Conservation (phyloP, 2,329 filamentous ascomycete species). For the Talaromyces amestolkiae region DNA sequence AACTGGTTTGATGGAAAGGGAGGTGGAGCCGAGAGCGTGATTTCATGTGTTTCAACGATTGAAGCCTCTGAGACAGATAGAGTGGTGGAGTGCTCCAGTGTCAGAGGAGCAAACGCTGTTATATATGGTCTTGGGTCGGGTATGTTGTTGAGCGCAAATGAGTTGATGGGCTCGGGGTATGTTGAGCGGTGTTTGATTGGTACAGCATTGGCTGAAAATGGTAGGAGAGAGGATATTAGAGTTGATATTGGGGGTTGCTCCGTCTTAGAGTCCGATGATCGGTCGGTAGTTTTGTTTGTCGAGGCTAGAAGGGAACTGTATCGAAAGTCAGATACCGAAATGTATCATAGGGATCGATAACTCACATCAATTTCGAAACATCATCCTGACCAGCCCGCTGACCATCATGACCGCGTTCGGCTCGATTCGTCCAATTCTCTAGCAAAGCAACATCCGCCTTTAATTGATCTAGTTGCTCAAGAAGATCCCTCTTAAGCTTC, state of each 20-base stretch:
- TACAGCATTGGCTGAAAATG: slow-evolving; percentile 35
- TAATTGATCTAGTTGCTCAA: slow-evolving; percentile 56
- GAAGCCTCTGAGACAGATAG: slow-evolving; percentile 21
- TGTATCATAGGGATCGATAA: slow-evolving; percentile 1
- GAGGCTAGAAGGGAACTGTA: slow-evolving; percentile 34
- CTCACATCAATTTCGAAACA: slow-evolving; percentile 36
- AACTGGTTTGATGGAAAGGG: slow-evolving; percentile 37
- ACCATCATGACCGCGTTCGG: slow-evolving; percentile 41
- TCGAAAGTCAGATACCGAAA: slow-evolving; percentile 25
- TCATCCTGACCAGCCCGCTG: slow-evolving; percentile 36
- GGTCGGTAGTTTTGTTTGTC: slow-evolving; percentile 30
- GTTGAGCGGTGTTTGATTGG: slow-evolving; percentile 24
- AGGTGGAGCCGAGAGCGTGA: slow-evolving; percentile 37
- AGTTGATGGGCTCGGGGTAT: slow-evolving; percentile 59
- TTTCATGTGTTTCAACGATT: slow-evolving; percentile 34
- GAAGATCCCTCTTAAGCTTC: slow-evolving; percentile 53
- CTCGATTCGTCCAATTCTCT: slow-evolving; percentile 58
- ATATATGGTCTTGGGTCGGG: slow-evolving; percentile 66
- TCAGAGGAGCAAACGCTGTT: slow-evolving; percentile 67
- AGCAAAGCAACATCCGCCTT: slow-evolving; percentile 59
- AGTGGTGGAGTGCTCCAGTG: slow-evolving; percentile 45
- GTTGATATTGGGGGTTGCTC: slow-evolving; percentile 33
- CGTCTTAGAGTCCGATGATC: slow-evolving; percentile 25
- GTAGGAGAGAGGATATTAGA: slow-evolving; percentile 41
- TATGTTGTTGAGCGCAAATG: slow-evolving; percentile 55